Base-by-base conservation (phyloP, 176 grass and related monocot species). In the Thalia dealbata region DNA sequence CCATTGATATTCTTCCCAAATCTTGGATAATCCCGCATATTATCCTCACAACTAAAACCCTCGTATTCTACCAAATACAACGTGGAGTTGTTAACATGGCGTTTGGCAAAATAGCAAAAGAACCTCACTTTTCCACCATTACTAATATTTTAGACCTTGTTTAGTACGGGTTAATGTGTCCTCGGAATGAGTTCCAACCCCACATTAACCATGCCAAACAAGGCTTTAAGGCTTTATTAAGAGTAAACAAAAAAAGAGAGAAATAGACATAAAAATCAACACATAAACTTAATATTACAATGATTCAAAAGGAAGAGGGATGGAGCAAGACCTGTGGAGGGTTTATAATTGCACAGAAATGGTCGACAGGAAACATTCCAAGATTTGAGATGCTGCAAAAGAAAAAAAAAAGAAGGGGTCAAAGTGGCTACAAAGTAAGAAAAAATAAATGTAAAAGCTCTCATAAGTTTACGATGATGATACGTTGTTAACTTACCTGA, bases 341-440 rank as follows among this genome's bases (percentile, higher is more conserved):
- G 84, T 99, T 93, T 84, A 99, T 99, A 76, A 99, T 93, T 66
- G 95, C 95, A 84, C 90, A 99, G 71, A 99, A 99, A 77, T 93
- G 73, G 83, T 99, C 95, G 56, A 99, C 87, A 0, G 95, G 95
- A 79, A 82, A 91, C 90, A 99, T 99, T 67, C 95, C 95, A 58
- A 99, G 90, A 88, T 99, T 99, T 70, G 95, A 93, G 71, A 91
- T 99, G 73, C 95, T 99, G 81, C 67, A 81, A 64, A 80, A 74
- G 77, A 58, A 79, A 61, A 73, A 42, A 60, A 6, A 14, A 66
- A 75, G 64, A 60, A 69, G 19, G 75, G 55, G 29, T 71, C 4
- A 38, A 67, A 61, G n/a, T 52, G 54, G 70, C 51, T 70, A 78
- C 71, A 70, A 27, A 71, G 28, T 22, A 6, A 18, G 14, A n/a